phyloP scores from a whole-genome alignment of 2,329 filamentous ascomycete species.

The Pseudopyrenochaeta lycopersici region DNA sequence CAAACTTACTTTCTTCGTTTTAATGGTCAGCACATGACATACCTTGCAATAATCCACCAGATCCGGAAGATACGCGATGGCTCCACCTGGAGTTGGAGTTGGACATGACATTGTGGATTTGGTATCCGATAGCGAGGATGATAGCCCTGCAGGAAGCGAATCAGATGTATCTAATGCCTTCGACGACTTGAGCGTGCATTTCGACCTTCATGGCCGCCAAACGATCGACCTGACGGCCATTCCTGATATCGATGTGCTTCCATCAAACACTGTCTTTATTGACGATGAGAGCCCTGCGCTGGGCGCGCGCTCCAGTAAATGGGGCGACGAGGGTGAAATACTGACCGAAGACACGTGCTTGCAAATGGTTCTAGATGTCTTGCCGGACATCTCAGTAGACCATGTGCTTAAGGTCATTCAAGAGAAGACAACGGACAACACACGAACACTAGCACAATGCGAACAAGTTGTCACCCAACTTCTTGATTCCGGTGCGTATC shows the following conservation, averaged over 20 bases:
- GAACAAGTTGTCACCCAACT: constrained; percentile 39
- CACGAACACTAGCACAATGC: constrained; percentile 31
- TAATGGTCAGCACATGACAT: background rate
- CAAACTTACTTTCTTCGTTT: background rate
- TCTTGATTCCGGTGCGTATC: constrained; percentile 44
- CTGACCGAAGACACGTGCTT: constrained; percentile 38
- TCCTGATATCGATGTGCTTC: constrained; percentile 33
- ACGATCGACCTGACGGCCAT: constrained; percentile 33
- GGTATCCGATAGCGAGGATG: constrained; percentile 32
- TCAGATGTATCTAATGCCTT: constrained; percentile 11
- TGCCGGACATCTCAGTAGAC: constrained; percentile 45
- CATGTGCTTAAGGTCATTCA: constrained; percentile 40
- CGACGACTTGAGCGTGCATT: background rate
- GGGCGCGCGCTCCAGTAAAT: background rate
- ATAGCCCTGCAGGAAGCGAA: constrained; percentile 6
- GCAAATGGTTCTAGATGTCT: constrained; percentile 42
- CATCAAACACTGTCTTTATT: constrained; percentile 8
- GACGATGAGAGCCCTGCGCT: background rate
- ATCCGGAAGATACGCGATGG: constrained; percentile 11
- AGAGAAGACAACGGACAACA: constrained; percentile 29
- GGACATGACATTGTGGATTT: constrained; percentile 30
- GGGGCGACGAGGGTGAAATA: constrained; percentile 1
- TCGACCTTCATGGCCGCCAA: constrained; percentile 5
- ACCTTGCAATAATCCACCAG: background rate
- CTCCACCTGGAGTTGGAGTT: constrained; percentile 3